A percentile compares a stretch with the other conserved stretches of the same genome.
These are phyloP conservation scores for Dothideomycetes sp. DNA, from an alignment of 2,329 filamentous ascomycete genomes.

Conservation along the genomic window DNA sequence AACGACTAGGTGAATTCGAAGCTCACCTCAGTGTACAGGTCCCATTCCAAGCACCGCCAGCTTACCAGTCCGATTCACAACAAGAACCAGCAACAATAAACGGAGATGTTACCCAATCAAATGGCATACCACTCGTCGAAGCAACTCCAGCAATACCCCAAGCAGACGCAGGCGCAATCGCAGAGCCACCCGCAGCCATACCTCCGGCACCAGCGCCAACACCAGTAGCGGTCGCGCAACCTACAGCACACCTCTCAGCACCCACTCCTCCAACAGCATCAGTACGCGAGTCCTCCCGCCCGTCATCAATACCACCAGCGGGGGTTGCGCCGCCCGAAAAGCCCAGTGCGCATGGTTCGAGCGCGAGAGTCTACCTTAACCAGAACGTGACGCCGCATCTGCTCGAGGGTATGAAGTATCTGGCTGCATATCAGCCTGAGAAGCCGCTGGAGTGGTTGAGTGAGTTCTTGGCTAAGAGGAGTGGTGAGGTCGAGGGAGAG, in stretches of 20 bases:
- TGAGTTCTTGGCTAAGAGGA: constrained; percentile 36
- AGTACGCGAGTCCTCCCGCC: constrained; percentile 17
- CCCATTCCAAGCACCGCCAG: constrained; percentile 10
- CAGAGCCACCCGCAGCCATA: background rate
- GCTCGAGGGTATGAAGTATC: constrained; percentile 41
- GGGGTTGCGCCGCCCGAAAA: constrained; percentile 18
- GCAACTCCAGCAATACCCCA: constrained; percentile 3
- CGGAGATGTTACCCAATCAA: background rate
- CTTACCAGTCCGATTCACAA: constrained; percentile 1
- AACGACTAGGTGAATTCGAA: background rate
- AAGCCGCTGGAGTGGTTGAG: constrained; percentile 39
- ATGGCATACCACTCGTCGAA: constrained; percentile 4
- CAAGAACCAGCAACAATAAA: background rate
- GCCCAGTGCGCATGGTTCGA: constrained; percentile 35
- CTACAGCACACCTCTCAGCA: constrained; percentile 4
- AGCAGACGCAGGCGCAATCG: constrained; percentile 2
- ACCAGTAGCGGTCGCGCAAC: constrained; percentile 1
- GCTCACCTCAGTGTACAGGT: too few relatives aligned
- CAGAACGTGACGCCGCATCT: constrained; percentile 38
- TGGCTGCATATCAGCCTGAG: constrained; percentile 39
- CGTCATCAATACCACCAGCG: constrained; percentile 14
- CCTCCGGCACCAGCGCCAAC: constrained; percentile 6
- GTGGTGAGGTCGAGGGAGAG: constrained; percentile 35
- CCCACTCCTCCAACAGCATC: constrained; percentile 12
- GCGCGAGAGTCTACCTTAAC: constrained; percentile 39